A percentile compares a stretch with the other conserved stretches of the same genome.
Evolutionary conservation across 2,329 filamentous ascomycete genomes (phyloP).

Genomic region (Metarhizium anisopliae): DNA sequence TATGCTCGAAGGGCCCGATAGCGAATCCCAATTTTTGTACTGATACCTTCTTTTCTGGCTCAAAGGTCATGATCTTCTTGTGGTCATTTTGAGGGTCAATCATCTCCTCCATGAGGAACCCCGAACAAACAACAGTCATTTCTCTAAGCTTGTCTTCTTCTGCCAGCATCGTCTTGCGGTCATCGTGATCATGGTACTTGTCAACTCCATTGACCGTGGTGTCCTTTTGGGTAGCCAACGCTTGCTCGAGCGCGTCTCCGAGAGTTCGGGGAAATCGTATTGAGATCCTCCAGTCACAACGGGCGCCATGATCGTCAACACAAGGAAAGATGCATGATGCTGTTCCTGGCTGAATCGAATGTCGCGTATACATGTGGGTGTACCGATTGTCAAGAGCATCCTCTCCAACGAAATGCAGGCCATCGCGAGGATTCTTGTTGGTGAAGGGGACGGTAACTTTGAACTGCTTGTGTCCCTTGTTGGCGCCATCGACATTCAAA

Average conservation of each 20-base stretch:
- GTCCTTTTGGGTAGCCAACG: slow-evolving; percentile 32
- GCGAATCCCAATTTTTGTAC: slow-evolving; percentile 90
- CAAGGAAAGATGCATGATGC: slow-evolving; percentile 89
- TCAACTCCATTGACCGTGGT: slow-evolving; percentile 19
- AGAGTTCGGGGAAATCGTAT: slow-evolving; percentile 81
- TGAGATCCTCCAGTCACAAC: slow-evolving; percentile 80
- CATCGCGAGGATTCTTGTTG: slow-evolving; percentile 69
- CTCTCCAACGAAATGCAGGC: slow-evolving; percentile 83
- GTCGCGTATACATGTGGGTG: slow-evolving; percentile 84
- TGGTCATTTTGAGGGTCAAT: slow-evolving; percentile 66
- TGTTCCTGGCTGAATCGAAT: slow-evolving; percentile 67
- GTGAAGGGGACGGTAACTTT: slow-evolving; percentile 64
- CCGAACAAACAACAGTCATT: slow-evolving; percentile 84
- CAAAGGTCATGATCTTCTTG: slow-evolving; percentile 84
- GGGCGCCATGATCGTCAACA: slow-evolving; percentile 72
- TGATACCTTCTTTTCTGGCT: slow-evolving; percentile 63
- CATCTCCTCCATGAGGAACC: slow-evolving; percentile 76
- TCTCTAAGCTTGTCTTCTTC: slow-evolving; percentile 84
- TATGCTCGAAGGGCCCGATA: slow-evolving; percentile 87
- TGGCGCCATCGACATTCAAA: slow-evolving; percentile 19
- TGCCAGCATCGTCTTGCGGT: slow-evolving; percentile 35
- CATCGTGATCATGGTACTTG: slow-evolving; percentile 31
- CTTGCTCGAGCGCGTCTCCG: slow-evolving; percentile 60
- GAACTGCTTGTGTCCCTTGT: slow-evolving; percentile 35
- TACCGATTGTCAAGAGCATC: slow-evolving; percentile 72